These are phyloP conservation scores for Eucalyptus coolabah DNA, from an alignment of 345 rosid genomes.

Conservation along the genomic window DNA sequence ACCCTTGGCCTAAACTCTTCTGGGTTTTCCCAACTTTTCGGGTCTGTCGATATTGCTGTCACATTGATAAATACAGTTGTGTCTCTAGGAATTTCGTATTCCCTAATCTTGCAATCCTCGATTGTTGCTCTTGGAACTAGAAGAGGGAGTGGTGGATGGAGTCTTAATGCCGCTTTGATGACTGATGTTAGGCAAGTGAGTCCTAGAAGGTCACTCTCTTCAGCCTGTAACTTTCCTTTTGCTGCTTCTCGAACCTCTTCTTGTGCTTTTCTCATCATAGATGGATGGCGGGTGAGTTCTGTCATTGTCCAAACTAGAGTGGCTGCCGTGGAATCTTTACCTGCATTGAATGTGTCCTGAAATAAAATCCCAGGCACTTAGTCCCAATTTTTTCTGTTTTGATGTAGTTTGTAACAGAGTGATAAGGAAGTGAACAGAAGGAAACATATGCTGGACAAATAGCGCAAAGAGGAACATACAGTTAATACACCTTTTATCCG, in stretches of 20 bases:
- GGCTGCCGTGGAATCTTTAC: slow-evolving; percentile 17
- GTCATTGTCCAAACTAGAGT: slow-evolving; percentile 24
- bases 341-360: slow-evolving; percentile 35
- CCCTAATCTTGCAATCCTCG: slow-evolving; percentile 2
- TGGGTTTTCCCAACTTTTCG: slow-evolving; percentile 17
- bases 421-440: not conserved
- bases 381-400: not conserved
- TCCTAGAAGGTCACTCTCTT: slow-evolving; percentile 15
- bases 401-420: not conserved
- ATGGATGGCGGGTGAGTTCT: slow-evolving; percentile 14
- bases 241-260: slow-evolving; percentile 9
- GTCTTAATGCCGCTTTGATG: slow-evolving; percentile 12
- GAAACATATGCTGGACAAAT: no score
- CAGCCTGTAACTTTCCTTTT: not conserved
- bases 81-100: slow-evolving; percentile 16
- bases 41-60: slow-evolving; percentile 7
- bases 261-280: slow-evolving; percentile 9
- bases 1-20: slow-evolving; percentile 30
- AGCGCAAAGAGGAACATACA: no score
- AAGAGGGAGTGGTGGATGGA: slow-evolving; percentile 24
- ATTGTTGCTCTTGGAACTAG: slow-evolving; percentile 24
- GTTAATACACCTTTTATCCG: no score
- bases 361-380: not conserved
- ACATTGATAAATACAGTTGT: slow-evolving; percentile 18
- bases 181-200: no score